A percentile compares a stretch with the other conserved stretches of the same genome.
These are phyloP conservation scores for Mrakiaceae sp. DNA, from an alignment of 1,284 basidiomycete species.

Conservation along the genomic window DNA sequence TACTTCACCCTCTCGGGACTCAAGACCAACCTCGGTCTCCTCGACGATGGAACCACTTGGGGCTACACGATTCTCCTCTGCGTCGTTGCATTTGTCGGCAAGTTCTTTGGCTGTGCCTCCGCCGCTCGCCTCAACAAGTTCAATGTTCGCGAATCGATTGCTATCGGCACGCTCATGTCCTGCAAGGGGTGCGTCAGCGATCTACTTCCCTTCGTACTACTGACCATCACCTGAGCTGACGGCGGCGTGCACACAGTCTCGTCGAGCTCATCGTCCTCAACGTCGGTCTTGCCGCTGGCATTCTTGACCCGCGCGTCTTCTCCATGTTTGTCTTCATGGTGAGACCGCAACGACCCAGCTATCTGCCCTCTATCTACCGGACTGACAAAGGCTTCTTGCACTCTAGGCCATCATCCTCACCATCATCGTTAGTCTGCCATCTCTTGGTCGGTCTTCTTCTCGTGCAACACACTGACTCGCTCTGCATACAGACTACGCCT, in stretches of 20 bases:
- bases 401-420: constrained; percentile 1
- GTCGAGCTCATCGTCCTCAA: constrained; percentile 89
- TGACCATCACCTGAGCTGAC: not conserved
- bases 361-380: constrained; percentile 16
- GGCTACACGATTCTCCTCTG: constrained; percentile 74
- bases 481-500: constrained; percentile 52
- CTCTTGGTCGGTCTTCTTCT: not conserved
- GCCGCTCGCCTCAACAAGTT: constrained; percentile 58
- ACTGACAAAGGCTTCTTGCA: not conserved
- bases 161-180: constrained; percentile 82
- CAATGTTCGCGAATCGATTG: constrained; percentile 63
- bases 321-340: constrained; percentile 88
- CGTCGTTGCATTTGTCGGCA: constrained; percentile 66
- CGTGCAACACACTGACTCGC: no score
- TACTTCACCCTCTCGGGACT: constrained; percentile 76
- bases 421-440: not conserved
- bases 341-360: constrained; percentile 48
- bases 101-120: constrained; percentile 55
- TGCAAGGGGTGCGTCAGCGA: constrained; percentile 64
- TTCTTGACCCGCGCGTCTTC: constrained; percentile 54
- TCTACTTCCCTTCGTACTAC: not conserved
- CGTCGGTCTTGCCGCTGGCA: constrained; percentile 67
- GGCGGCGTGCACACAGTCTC: constrained; percentile 36
- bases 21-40: constrained; percentile 66
- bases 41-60: constrained; percentile 62